Conservation (phyloP, 495 filamentous ascomycete genomes). For the Tetracladium marchalianum region DNA sequence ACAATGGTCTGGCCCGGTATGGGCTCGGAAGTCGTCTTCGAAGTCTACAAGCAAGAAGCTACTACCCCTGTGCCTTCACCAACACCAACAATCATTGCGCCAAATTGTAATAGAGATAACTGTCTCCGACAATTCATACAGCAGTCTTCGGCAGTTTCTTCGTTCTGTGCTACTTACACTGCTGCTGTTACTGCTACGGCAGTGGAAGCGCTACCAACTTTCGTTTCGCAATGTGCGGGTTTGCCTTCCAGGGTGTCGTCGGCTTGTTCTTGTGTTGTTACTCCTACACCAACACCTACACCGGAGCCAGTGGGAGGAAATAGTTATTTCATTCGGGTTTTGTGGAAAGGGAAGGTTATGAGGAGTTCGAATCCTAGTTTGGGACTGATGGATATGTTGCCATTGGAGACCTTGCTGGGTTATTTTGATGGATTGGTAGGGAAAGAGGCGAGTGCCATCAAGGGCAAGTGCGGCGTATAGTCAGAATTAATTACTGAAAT, state of each 20-base stretch:
- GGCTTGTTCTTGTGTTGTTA: conserved; percentile 14
- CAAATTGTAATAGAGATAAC: conserved; percentile 17
- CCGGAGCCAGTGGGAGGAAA: conserved; percentile 3
- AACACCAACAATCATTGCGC: conserved; percentile 7
- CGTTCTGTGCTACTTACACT: conserved; percentile 13
- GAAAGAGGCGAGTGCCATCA: conserved; percentile 32
- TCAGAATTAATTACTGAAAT: too few relatives aligned
- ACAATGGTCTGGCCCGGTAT: conserved; percentile 69
- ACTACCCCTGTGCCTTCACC: not conserved
- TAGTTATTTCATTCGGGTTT: conserved; percentile 41
- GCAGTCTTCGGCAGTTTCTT: not conserved
- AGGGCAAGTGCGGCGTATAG: conserved; percentile 24
- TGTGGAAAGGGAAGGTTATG: conserved; percentile 55
- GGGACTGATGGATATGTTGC: conserved; percentile 52
- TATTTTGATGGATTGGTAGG: conserved; percentile 61
- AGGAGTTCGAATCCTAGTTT: conserved; percentile 46
- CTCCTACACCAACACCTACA: conserved; percentile 1
- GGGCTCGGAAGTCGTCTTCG: conserved; percentile 60
- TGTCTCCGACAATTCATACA: conserved; percentile 15
- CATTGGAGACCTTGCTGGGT: conserved; percentile 41
- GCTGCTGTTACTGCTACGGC: not conserved
- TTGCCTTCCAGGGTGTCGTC: conserved; percentile 1
- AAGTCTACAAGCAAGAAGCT: conserved; percentile 37
- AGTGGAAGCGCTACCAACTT: conserved; percentile 4
- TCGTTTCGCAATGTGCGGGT: conserved; percentile 10